Percentiles rank a stretch among this genome's conserved stretches.
Evolutionary conservation across 192 early-diverging fungal species (phyloP).

Genomic region (Kickxella alabastrina): DNA sequence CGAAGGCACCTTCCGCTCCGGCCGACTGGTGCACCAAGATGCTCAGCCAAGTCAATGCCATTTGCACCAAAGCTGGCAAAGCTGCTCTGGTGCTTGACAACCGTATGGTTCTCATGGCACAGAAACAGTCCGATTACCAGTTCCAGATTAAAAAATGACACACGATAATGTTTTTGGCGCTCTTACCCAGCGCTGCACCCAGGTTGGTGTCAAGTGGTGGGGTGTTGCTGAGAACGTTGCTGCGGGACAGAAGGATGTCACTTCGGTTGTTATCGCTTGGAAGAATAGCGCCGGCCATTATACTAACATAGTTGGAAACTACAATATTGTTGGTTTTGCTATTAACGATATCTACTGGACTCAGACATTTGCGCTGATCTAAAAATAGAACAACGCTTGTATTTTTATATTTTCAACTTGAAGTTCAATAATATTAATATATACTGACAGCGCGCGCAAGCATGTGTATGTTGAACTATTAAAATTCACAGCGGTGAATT

Average conservation of each 20-base stretch:
- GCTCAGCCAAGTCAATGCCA: constrained; percentile 24
- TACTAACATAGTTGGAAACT: constrained; percentile 37
- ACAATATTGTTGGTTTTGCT: constrained; percentile 36
- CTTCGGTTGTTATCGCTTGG: constrained; percentile 11
- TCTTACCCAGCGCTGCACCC: too few relatives aligned
- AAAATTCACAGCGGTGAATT: too few relatives aligned
- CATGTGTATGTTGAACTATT: too few relatives aligned
- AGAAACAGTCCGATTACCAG: constrained; percentile 34
- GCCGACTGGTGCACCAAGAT: constrained; percentile 28
- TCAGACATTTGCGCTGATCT: constrained; percentile 43
- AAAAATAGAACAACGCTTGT: neutral
- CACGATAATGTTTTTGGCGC: constrained; percentile 20
- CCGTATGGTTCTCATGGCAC: constrained; percentile 21
- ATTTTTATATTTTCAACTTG: neutral
- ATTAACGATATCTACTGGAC: constrained; percentile 24
- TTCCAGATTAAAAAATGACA: constrained; percentile 14
- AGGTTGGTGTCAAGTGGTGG: constrained; percentile 21
- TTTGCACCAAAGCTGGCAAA: constrained; percentile 22
- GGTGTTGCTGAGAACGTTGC: constrained; percentile 33
- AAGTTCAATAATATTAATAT: neutral
- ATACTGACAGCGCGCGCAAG: too few relatives aligned
- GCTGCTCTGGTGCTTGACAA: constrained; percentile 12
- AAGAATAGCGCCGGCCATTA: constrained; percentile 23
- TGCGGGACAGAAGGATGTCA: constrained; percentile 15
- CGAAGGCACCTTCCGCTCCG: neutral